Conservation (phyloP, 2,329 filamentous ascomycete species). For the Colletotrichum sp. region DNA sequence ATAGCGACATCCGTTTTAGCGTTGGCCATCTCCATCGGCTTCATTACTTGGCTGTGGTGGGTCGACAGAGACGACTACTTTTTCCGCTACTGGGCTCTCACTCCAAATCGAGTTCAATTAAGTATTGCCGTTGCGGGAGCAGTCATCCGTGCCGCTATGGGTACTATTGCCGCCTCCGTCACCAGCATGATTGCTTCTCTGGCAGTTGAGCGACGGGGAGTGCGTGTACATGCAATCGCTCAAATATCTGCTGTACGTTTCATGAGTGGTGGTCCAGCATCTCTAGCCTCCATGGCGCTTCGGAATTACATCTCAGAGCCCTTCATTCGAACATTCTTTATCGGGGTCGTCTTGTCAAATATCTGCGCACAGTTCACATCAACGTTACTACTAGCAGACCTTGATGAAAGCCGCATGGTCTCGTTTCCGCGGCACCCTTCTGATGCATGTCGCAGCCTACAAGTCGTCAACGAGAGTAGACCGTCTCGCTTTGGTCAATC, state of each 20-base stretch:
- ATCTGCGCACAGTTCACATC: neutral
- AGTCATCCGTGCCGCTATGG: neutral
- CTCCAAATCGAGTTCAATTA: too few species aligned
- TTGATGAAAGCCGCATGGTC: neutral
- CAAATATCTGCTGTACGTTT: neutral
- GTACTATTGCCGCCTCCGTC: neutral
- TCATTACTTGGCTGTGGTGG: too few species aligned
- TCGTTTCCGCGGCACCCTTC: neutral
- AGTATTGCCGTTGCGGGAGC: too few species aligned
- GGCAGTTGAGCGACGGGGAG: neutral
- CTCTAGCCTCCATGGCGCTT: neutral
- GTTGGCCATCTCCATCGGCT: too few species aligned
- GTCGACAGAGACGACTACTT: too few species aligned
- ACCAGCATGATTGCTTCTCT: neutral
- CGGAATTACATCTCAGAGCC: neutral
- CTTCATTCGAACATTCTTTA: neutral
- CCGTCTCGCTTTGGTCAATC: neutral
- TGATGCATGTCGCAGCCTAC: neutral
- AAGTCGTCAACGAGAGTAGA: neutral
- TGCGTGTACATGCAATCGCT: neutral
- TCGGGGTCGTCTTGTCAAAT: neutral
- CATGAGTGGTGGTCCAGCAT: neutral
- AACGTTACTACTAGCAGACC: neutral
- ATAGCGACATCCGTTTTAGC: too few species aligned
- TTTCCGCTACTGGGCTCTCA: too few species aligned